phyloP scores from a whole-genome alignment of 2,329 filamentous ascomycete species.

The Hysterium pulicare region DNA sequence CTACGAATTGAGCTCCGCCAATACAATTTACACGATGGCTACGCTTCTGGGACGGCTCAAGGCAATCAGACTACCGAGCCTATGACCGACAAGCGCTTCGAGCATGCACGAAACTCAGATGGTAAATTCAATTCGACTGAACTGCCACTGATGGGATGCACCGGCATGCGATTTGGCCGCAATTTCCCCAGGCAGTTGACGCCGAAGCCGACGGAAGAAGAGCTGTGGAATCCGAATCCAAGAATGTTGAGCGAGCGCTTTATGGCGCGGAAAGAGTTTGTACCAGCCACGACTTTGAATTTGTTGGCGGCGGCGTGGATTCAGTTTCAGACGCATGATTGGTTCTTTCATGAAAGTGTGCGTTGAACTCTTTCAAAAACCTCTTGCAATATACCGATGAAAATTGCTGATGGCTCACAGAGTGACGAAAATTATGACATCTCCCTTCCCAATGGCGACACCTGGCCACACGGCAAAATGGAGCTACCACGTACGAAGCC shows the following conservation, averaged over 20 bases:
- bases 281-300: slow-evolving; percentile 46
- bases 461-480: slow-evolving; percentile 37
- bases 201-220: slow-evolving; percentile 38
- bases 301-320: slow-evolving; percentile 49
- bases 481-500: slow-evolving; percentile 34
- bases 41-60: slow-evolving; percentile 37
- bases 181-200: slow-evolving; percentile 41
- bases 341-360: slow-evolving; percentile 34
- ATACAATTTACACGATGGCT: slow-evolving; percentile 45
- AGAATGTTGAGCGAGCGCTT: slow-evolving; percentile 43
- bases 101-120: slow-evolving; percentile 41
- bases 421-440: slow-evolving; percentile 30
- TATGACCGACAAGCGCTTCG: slow-evolving; percentile 30
- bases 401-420: slow-evolving; percentile 15
- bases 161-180: slow-evolving; percentile 45
- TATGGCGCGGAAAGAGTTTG: slow-evolving; percentile 43
- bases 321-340: slow-evolving; percentile 49
- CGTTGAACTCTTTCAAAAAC: slow-evolving; percentile 5
- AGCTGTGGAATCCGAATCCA: slow-evolving; percentile 45
- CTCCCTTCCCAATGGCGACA: slow-evolving; percentile 34
- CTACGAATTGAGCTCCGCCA: slow-evolving; percentile 43
- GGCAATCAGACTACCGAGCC: slow-evolving; percentile 30
- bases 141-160: slow-evolving; percentile 44
- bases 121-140: slow-evolving; percentile 44
- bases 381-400: too few species aligned